Conservation (phyloP, 2,329 filamentous ascomycete genomes). For the Chrysoporthe austroafricana region DNA sequence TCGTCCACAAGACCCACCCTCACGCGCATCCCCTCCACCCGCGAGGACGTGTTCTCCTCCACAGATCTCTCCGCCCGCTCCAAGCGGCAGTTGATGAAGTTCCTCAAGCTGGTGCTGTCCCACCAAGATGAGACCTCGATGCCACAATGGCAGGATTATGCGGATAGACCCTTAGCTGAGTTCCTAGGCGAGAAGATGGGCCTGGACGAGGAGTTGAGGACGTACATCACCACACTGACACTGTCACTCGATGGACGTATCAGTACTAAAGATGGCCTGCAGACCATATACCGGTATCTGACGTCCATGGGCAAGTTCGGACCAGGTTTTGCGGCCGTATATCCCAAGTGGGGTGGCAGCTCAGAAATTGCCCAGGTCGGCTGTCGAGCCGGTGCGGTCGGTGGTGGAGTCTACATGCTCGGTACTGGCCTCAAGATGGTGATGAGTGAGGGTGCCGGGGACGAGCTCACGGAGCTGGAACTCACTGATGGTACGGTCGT, state of each 20-base stretch:
- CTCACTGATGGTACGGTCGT: constrained; percentile 63
- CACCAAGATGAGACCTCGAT: constrained; percentile 58
- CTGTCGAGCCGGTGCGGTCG: constrained; percentile 88
- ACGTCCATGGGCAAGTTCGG: constrained; percentile 87
- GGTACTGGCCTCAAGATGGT: constrained; percentile 64
- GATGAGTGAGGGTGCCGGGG: constrained; percentile 28
- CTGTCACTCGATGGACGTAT: constrained; percentile 69
- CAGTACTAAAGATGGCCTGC: constrained; percentile 68
- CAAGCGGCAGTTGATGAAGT: constrained; percentile 90
- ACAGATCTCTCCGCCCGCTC: constrained; percentile 74
- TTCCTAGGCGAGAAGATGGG: constrained; percentile 68
- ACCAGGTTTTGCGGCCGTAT: constrained; percentile 83
- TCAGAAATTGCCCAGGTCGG: constrained; percentile 90
- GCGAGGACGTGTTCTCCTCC: constrained; percentile 89
- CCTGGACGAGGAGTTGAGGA: constrained; percentile 69
- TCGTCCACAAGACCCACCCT: constrained; percentile 46
- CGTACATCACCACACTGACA: constrained; percentile 68
- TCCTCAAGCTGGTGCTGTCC: constrained; percentile 83
- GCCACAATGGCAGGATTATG: constrained; percentile 62
- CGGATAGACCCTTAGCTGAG: constrained; percentile 56
- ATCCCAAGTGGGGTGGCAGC: constrained; percentile 90
- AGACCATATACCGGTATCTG: constrained; percentile 77
- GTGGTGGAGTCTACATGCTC: constrained; percentile 88
- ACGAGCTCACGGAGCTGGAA: constrained; percentile 31
- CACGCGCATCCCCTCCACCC: constrained; percentile 78